Base-by-base conservation (phyloP, 2,329 filamentous ascomycete genomes). In the Didymella sp. region DNA sequence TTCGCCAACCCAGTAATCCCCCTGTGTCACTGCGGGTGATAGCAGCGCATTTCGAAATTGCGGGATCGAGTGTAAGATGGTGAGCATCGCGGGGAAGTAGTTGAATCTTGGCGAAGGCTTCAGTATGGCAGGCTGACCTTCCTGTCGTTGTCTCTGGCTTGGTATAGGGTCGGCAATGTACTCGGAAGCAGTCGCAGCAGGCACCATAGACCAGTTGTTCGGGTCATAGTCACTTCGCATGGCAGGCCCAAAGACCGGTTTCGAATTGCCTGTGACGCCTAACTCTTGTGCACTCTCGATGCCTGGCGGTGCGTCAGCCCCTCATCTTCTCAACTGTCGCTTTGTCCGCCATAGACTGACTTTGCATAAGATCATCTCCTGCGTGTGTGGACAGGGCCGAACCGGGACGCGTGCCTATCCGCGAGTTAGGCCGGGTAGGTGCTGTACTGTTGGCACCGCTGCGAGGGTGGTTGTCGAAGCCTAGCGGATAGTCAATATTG, bases 61-160 rank as follows among this genome's bases (percentile, higher is more conserved):
- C 3, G 86, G 85, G 52, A 88, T 86, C 19, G 82, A 79, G 66
- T 87, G 84, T n/a, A 86, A 78, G 56, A 89, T 87, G 5, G 85
- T 86, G 40, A 89, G 66, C 19, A 87, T 74, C 4, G 81, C 82
- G 25, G 83, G 81, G n/a, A 87, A 74, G 64, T 85, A 84, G 55
- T 84, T 78, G 38, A 76, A 78, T 40, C 80, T 78, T 12, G 81
- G 77, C 2, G 82, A 76, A 15, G 84, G 84, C 55, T 86, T 85
- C 48, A 88, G 73, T 56, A 88, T 84, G 15, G 80, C 80, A 13
- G 85, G 86, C 60, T 84, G 78, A 30, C 76, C 78, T 5, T 75
- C 65, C 19, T 77, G 70, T 57, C 81, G 79, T 66, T 77, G 80
- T 50, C 83, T 78, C 27, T 83, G 79, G 54, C 76, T 72, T 0